A percentile compares a stretch with the other conserved stretches of the same genome.
Conservation (phyloP, 768 basidiomycete genomes). For the Phaeolepiota aurea region DNA sequence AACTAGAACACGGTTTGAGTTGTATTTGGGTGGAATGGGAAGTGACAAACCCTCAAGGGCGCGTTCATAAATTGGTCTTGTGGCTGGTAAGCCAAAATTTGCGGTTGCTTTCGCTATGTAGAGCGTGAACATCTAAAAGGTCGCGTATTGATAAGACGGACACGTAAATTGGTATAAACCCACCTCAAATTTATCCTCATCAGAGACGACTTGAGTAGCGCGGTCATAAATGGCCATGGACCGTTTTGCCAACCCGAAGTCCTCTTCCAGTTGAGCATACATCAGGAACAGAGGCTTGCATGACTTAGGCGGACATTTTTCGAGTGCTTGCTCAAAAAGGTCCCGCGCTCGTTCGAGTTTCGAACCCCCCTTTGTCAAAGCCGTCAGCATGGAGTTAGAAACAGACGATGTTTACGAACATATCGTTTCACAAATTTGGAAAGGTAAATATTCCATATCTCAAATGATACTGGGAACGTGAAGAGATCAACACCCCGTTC, state of each 20-base stretch:
- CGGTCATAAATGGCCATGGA: constrained; percentile 96
- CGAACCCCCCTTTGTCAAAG: constrained; percentile 60
- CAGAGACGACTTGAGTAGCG: constrained; percentile 77
- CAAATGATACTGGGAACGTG: constrained; percentile 96
- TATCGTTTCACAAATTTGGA: constrained; percentile 97
- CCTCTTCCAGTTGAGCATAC: constrained; percentile 95
- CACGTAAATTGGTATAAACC: constrained; percentile 10
- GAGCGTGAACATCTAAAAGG: constrained; percentile 80
- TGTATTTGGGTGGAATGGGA: not conserved
- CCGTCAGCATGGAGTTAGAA: constrained; percentile 2
- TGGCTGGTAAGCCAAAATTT: constrained; percentile 94
- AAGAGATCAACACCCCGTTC: constrained; percentile 96
- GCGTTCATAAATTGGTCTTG: constrained; percentile 91
- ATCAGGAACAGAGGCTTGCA: constrained; percentile 94
- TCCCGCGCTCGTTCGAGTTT: constrained; percentile 96
- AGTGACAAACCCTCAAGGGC: constrained; percentile 62
- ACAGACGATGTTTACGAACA: constrained; percentile 36
- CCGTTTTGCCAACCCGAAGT: constrained; percentile 89
- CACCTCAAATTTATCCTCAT: constrained; percentile 94
- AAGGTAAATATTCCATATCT: constrained; percentile 98
- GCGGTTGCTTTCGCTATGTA: constrained; percentile 96
- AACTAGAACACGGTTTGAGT: constrained; percentile 22
- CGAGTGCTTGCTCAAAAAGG: constrained; percentile 94
- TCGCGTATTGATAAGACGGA: not conserved
- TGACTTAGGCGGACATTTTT: constrained; percentile 91